Evolutionary conservation across 805 yeast species (phyloP), one percentile per base, ranked within the genome.

Genomic region (Cephaloascus albidus): DNA sequence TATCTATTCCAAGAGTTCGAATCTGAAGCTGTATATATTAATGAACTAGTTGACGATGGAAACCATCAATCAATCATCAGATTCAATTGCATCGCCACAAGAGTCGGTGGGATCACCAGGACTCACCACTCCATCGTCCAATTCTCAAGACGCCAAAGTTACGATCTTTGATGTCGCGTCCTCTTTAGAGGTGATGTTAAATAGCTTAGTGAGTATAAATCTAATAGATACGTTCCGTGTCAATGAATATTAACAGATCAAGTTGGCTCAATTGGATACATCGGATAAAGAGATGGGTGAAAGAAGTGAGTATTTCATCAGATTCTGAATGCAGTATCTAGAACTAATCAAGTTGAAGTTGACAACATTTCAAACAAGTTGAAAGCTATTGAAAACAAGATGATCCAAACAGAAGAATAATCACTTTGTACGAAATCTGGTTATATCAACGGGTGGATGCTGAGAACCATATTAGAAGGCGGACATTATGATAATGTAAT

Each of bases 131-230:
- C 33, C 33, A 8, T 31, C 16, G 6, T 6, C 33, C 10, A 31
- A 8, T 16, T 6, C 15, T 5, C 33, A 31, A 31, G 18, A 14
- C 6, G 14, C 6, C 15, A 14, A 31, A n/a, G 14, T 51, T 10
- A 49, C 61, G 19, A 49, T 56, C n/a, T 55, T 57, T 38, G 61
- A 57, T 26, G 55, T 57, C 14, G 60, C 61, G 6, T 51, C 59
- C 0, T 54, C 50, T 36, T 46, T 57, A 5, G 59, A 56, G 42
- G 42, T 38, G 3, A 45, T 49, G 48, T 39, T 57, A 10, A 39
- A 46, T 12, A 42, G 38, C 1, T 42, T 56, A 14, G 51, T 50
- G 32, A 23, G 53, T 43, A 20, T 10, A 5, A 26, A 3, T 20
- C 15, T 2, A 4, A 18, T 34, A 5, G 15, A 8, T 18, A 18